phyloP scores from a whole-genome alignment of 352 stramenopile genomes.

The Globisporangium irregulare region DNA sequence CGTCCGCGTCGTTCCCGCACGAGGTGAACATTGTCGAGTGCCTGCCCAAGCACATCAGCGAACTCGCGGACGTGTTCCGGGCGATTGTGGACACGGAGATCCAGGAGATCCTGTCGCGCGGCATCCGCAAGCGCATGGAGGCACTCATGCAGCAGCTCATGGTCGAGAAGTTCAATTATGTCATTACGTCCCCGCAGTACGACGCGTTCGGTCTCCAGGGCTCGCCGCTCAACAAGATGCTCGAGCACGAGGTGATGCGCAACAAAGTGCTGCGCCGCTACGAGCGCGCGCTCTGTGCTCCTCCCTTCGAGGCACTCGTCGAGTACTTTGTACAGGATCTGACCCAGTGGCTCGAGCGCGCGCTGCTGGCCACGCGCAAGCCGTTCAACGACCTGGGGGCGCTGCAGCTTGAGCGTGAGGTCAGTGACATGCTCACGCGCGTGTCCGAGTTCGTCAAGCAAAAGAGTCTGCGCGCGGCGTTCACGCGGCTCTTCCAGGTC shows the following conservation, averaged over 20 bases:
- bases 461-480: slow-evolving; percentile 56
- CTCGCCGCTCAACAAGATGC: slow-evolving; percentile 58
- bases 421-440: slow-evolving; percentile 56
- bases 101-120: slow-evolving; percentile 50
- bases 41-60: slow-evolving; percentile 63
- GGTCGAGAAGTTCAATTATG: slow-evolving; percentile 57
- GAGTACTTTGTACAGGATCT: slow-evolving; percentile 58
- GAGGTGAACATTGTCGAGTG: slow-evolving; percentile 67
- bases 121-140: slow-evolving; percentile 43
- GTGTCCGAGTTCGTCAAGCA: slow-evolving; percentile 48
- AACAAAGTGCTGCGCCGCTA: slow-evolving; percentile 67
- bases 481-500: slow-evolving; percentile 77
- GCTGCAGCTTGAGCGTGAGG: slow-evolving; percentile 74
- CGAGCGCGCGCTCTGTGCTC: slow-evolving; percentile 43
- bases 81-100: slow-evolving; percentile 75
- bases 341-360: slow-evolving; percentile 50
- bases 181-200: slow-evolving; percentile 62
- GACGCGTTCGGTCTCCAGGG: slow-evolving; percentile 55
- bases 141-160: slow-evolving; percentile 44
- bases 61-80: slow-evolving; percentile 67
- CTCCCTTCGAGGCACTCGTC: slow-evolving; percentile 70
- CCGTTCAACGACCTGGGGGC: slow-evolving; percentile 77
- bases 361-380: slow-evolving; percentile 53
- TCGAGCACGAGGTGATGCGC: slow-evolving; percentile 69
- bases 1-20: slow-evolving; percentile 36